These are phyloP conservation scores for Ceratocystis variospora DNA, from an alignment of 2,329 filamentous ascomycete genomes.

Conservation along the genomic window DNA sequence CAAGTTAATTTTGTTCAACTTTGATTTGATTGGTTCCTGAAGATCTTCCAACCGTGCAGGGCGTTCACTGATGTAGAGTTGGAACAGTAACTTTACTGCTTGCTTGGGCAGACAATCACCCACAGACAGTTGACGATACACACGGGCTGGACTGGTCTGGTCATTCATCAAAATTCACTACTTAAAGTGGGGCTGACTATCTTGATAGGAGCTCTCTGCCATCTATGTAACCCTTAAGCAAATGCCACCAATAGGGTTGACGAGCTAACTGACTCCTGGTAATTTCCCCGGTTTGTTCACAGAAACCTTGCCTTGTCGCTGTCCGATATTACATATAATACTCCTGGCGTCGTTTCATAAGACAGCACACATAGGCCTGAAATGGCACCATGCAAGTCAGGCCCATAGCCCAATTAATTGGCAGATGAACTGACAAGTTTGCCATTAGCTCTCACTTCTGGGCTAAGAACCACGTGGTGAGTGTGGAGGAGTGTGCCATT, in stretches of 20 bases:
- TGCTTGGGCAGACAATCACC: no score
- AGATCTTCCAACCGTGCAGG: neutral
- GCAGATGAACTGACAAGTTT: slow-evolving; percentile 6
- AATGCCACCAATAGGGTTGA: no score
- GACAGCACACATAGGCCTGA: slow-evolving; percentile 8
- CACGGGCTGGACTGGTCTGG: no score
- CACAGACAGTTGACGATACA: no score
- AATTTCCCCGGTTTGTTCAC: neutral
- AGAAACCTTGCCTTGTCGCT: neutral
- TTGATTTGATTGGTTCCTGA: neutral
- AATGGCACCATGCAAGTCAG: slow-evolving; percentile 14
- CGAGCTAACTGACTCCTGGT: neutral
- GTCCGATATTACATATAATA: neutral
- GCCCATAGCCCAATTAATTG: neutral
- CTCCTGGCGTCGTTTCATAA: neutral
- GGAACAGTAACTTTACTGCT: neutral
- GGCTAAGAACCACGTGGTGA: slow-evolving; percentile 6
- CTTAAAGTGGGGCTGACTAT: no score
- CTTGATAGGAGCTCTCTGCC: no score
- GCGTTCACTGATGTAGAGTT: neutral
- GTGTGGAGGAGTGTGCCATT: neutral
- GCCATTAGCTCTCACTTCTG: slow-evolving; percentile 1
- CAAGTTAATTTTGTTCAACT: neutral
- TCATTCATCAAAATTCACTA: no score
- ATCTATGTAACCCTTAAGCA: neutral